phyloP scores from a whole-genome alignment of 2,329 filamentous ascomycete species.

The Monilinia fructigena region DNA sequence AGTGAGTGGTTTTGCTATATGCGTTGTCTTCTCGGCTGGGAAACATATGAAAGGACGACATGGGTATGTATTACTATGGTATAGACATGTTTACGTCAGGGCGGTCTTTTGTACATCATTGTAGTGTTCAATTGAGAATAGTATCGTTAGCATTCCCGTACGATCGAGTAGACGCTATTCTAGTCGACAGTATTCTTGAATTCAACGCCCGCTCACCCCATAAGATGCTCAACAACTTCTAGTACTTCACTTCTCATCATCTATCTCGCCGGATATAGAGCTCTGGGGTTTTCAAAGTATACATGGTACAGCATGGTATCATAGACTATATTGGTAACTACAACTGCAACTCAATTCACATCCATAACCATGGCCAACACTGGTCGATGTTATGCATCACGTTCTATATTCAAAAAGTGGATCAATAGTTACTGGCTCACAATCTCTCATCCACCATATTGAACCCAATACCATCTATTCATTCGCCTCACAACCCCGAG shows the following conservation, averaged over 20 bases:
- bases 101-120: background rate
- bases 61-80: background rate
- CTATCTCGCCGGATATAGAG: background rate
- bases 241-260: background rate
- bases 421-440: background rate
- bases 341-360: background rate
- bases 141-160: background rate
- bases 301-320: background rate
- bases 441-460: background rate
- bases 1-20: background rate
- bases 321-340: background rate
- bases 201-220: background rate
- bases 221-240: background rate
- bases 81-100: background rate
- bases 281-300: background rate
- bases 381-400: background rate
- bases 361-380: background rate
- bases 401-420: background rate
- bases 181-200: background rate
- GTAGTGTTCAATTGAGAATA: background rate
- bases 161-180: background rate
- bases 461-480: background rate
- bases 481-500: background rate
- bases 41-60: background rate
- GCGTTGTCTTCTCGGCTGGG: conserved; percentile 4